Evolutionary conservation across 805 yeast species (phyloP), one percentile per base, ranked within the genome.

Genomic region (Metschnikowia shivogae): DNA sequence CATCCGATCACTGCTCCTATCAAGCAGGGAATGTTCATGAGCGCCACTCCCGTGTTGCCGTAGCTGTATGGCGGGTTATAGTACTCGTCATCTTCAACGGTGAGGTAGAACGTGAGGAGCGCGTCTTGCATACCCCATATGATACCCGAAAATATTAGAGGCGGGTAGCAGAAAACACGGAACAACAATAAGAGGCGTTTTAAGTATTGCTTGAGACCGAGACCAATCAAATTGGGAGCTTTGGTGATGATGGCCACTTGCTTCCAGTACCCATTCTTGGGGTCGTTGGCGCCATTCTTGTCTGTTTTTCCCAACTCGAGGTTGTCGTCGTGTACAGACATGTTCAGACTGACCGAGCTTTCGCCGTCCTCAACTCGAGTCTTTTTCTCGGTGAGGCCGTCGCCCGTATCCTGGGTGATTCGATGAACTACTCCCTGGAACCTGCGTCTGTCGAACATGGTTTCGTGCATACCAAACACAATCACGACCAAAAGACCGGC

Each of bases 71-170:
- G 92, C 0, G 74, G 73, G 45, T 74, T 82, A 42, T 80, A 79
- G 65, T 80, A 85, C 51, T 71, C 68, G 44, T 81, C 81, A 48
- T 84, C 89, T 59, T 84, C 86, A 9, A 86, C 78, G 2, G 90
- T 84, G 50, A 86, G 62, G 61, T 84, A 86, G 55, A 86, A 85
- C 0, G 90, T 79, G 51, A 85, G 71, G 58, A 84, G 81, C 0
- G 89, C 86, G 58, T 84, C 89, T 61, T 85, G 92, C 46, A 81
- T 70, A 36, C 92, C 92, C 92, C 92, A 86, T 51, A 84, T 78
- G n/a, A 82, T 48, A 40, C 88, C 87, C 1, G 86, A 79, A 20
- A 79, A 65, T 55, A 82, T 65, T 11, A 80, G 82, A 2, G 86
- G 84, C 2, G 87, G 87, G 58, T 80, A 80, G 52, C 70, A 67